Conservation (phyloP, 306 rosid genomes). For the Malus sieversii region DNA sequence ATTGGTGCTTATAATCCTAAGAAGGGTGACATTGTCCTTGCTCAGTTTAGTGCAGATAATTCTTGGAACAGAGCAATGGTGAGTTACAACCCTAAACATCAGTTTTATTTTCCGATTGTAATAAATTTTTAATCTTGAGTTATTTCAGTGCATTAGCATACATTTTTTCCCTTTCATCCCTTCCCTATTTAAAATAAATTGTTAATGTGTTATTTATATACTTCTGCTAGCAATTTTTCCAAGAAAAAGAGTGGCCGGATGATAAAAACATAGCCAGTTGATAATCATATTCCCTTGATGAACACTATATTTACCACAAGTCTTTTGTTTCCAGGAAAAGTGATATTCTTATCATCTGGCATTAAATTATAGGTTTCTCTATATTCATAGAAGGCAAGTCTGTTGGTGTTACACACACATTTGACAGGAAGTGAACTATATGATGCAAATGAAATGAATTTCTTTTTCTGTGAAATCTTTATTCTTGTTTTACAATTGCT, state of each 20-base stretch:
- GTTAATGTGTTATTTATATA: neutral
- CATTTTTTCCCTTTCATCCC: neutral
- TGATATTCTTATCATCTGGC: neutral
- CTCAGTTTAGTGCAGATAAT: slow-evolving; percentile 67
- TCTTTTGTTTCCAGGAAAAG: neutral
- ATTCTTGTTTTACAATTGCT: neutral
- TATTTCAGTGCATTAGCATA: neutral
- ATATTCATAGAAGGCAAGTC: neutral
- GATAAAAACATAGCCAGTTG: no score
- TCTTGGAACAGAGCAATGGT: slow-evolving; percentile 98
- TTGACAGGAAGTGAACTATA: neutral
- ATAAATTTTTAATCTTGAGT: neutral
- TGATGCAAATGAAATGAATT: neutral
- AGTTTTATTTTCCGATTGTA: neutral
- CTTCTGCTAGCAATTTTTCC: neutral
- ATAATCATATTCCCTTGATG: neutral
- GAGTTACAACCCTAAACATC: slow-evolving; percentile 17
- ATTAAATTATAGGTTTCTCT: neutral
- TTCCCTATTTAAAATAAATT: neutral
- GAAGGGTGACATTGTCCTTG: slow-evolving; percentile 89
- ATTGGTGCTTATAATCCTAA: slow-evolving; percentile 88
- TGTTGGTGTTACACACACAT: neutral
- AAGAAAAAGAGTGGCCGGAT: neutral
- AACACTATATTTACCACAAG: neutral
- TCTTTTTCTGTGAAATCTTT: neutral